Evolutionary conservation across 192 early-diverging fungal species (phyloP).

Genomic region (Chytriomyces hyalinus): DNA sequence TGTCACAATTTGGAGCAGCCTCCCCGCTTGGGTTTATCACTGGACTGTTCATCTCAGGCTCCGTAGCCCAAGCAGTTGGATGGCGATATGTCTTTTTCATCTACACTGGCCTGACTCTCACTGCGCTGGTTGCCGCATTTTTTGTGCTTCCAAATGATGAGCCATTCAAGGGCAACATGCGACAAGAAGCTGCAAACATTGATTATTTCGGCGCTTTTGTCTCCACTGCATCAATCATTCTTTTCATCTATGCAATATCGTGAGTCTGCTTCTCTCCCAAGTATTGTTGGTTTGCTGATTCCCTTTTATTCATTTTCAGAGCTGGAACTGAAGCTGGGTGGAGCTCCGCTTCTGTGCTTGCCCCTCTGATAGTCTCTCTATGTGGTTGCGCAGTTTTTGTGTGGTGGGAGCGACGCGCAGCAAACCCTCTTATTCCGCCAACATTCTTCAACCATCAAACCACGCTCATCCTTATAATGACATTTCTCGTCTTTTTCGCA

Average conservation of each 20-base stretch:
- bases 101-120: conserved; percentile 26
- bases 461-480: conserved; percentile 8
- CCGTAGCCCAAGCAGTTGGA: conserved; percentile 26
- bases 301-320: background rate
- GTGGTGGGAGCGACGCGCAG: conserved; percentile 6
- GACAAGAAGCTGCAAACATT: conserved; percentile 4
- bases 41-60: conserved; percentile 39
- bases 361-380: conserved; percentile 2
- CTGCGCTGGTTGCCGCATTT: conserved; percentile 10
- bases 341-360: background rate
- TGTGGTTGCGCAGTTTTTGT: conserved; percentile 6
- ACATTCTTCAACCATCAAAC: conserved; percentile 9
- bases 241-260: conserved; percentile 40
- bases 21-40: conserved; percentile 36
- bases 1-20: conserved; percentile 35
- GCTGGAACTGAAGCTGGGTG: conserved; percentile 4
- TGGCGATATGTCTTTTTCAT: conserved; percentile 41
- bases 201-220: conserved; percentile 39
- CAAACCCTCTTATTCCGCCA: background rate
- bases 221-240: conserved; percentile 39
- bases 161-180: conserved; percentile 11
- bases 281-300: background rate
- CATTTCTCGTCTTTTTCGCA: conserved; percentile 11
- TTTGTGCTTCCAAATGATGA: conserved; percentile 27
- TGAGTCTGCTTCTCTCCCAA: background rate